These are phyloP conservation scores for Brettanomyces custersianus DNA, from an alignment of 805 yeast genomes.

Conservation along the genomic window DNA sequence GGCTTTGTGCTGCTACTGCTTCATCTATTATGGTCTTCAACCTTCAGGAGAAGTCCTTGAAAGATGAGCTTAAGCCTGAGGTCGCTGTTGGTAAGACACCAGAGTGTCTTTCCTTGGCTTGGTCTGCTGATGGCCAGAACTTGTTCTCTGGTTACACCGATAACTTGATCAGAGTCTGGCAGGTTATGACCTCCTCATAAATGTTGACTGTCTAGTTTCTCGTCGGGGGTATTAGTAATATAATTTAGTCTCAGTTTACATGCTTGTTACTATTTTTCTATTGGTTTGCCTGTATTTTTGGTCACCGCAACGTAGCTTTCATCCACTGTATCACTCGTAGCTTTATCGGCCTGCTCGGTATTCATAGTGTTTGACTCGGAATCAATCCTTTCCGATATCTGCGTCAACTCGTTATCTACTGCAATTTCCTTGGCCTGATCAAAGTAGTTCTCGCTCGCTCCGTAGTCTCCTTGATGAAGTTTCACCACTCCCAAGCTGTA, in stretches of 20 bases:
- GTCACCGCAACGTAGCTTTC: background rate
- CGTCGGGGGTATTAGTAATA: slow-evolving; percentile 3
- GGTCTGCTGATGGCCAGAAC: slow-evolving; percentile 99
- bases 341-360: background rate
- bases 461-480: slow-evolving; percentile 48
- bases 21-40: slow-evolving; percentile 97
- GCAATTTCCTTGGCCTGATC: slow-evolving; percentile 68
- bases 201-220: slow-evolving; percentile 8
- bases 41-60: slow-evolving; percentile 87
- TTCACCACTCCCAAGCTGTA: slow-evolving; percentile 80
- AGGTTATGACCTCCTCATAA: slow-evolving; percentile 82
- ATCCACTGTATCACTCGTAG: background rate
- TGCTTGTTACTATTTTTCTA: background rate
- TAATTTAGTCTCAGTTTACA: slow-evolving; percentile 1
- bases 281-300: no score
- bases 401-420: slow-evolving; percentile 53
- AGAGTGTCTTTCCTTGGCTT: slow-evolving; percentile 94
- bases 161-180: slow-evolving; percentile 99
- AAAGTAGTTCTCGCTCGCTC: slow-evolving; percentile 50
- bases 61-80: slow-evolving; percentile 98
- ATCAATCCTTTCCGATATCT: slow-evolving; percentile 56
- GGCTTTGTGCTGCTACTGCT: slow-evolving; percentile 99
- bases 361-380: slow-evolving; percentile 30
- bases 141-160: slow-evolving; percentile 99
- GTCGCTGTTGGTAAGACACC: slow-evolving; percentile 96